phyloP scores from a whole-genome alignment of 2,329 filamentous ascomycete genomes.

The Ceratocystiopsis brevicomis region DNA sequence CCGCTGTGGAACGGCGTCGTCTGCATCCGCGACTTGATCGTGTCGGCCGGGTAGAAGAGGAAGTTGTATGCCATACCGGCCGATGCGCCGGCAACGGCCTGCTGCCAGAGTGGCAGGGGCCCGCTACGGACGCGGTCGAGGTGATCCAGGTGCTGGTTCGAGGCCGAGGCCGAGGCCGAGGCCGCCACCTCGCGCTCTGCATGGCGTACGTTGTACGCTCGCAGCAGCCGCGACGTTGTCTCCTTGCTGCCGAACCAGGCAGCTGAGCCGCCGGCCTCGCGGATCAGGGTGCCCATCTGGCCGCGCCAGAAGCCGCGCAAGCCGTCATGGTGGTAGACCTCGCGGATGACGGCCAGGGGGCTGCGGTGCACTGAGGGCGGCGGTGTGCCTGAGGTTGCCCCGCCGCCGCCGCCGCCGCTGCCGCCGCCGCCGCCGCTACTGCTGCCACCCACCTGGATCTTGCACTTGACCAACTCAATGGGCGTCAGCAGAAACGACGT shows the following conservation, averaged over 20 bases:
- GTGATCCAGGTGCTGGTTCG: slow-evolving; percentile 20
- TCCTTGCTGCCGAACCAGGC: slow-evolving; percentile 94
- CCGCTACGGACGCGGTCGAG: slow-evolving; percentile 19
- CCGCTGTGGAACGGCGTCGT: slow-evolving; percentile 47
- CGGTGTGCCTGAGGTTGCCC: slow-evolving; percentile 21
- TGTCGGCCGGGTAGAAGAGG: slow-evolving; percentile 91
- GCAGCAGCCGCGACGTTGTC: slow-evolving; percentile 54
- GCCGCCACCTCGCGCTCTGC: slow-evolving; percentile 16
- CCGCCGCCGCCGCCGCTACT: too few species aligned
- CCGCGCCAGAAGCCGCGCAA: slow-evolving; percentile 84
- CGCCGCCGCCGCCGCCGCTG: slow-evolving; percentile 32
- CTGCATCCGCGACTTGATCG: slow-evolving; percentile 93
- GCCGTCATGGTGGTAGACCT: slow-evolving; percentile 69
- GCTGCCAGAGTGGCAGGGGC: slow-evolving; percentile 63
- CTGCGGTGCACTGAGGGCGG: slow-evolving; percentile 22
- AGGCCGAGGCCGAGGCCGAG: neutral
- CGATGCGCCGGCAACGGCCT: slow-evolving; percentile 68
- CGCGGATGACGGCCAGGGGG: slow-evolving; percentile 53
- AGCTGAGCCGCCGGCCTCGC: slow-evolving; percentile 80
- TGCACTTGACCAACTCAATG: slow-evolving; percentile 94
- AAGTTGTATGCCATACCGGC: slow-evolving; percentile 95
- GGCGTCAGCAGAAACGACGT: slow-evolving; percentile 85
- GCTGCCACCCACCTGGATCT: slow-evolving; percentile 98
- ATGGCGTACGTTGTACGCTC: slow-evolving; percentile 30
- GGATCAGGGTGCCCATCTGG: slow-evolving; percentile 79